These are phyloP conservation scores for Draba incana DNA, from an alignment of 345 rosid species.

Conservation along the genomic window DNA sequence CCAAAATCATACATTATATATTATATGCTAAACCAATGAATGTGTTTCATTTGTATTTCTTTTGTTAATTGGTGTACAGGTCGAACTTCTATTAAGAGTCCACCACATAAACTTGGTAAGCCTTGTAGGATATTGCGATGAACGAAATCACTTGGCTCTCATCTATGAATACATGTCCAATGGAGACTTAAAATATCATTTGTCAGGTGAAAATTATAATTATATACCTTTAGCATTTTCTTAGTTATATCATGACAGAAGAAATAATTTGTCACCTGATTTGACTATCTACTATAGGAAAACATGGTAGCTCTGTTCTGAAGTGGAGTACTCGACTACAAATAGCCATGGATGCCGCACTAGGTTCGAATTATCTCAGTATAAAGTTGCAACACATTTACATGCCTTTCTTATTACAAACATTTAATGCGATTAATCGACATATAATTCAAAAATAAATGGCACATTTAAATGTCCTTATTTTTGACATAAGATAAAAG, in stretches of 20 bases:
- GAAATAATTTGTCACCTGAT: background rate
- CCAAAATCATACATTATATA: background rate
- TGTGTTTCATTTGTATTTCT: background rate
- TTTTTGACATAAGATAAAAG: too few species aligned
- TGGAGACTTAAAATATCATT: slow-evolving; percentile 4
- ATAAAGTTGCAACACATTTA: background rate
- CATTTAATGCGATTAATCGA: background rate
- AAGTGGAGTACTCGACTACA: slow-evolving; percentile 44
- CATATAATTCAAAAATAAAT: background rate
- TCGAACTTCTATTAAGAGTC: slow-evolving; percentile 38
- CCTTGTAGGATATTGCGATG: slow-evolving; percentile 43
- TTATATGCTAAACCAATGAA: background rate
- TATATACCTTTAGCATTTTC: background rate
- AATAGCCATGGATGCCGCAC: slow-evolving; percentile 46
- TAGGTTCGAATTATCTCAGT: slow-evolving; percentile 35
- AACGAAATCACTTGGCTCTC: slow-evolving; percentile 32
- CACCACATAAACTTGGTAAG: slow-evolving; percentile 43
- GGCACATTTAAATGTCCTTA: too few species aligned
- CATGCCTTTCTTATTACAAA: background rate
- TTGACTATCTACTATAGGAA: background rate
- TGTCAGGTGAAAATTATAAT: slow-evolving; percentile 16
- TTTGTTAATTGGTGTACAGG: slow-evolving; percentile 18
- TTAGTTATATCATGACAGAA: background rate
- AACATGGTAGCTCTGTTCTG: background rate
- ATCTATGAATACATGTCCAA: slow-evolving; percentile 47